Base-by-base conservation (phyloP, 2,329 filamentous ascomycete genomes). In the Cercospora sojina region DNA sequence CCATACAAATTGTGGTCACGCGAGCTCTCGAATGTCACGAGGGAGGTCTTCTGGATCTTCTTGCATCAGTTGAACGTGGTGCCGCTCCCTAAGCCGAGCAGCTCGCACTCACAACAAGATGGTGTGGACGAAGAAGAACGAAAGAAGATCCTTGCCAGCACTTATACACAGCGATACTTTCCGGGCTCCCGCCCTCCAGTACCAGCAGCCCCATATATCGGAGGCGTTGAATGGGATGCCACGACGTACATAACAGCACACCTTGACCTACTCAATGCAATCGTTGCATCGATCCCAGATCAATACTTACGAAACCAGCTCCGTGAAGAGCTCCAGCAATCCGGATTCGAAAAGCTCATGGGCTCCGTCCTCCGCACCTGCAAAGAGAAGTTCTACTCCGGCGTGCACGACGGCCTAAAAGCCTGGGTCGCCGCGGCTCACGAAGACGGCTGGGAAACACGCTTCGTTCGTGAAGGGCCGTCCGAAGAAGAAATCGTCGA, bases 21-120 rank as follows among this genome's bases (percentile, higher is more conserved):
- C 78, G 95, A 99, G 80, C 88, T 94, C 18, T 89, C 90, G 67
- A 93, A 91, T 73, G 94, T 98, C 57, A 97, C 93, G 49, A 97
- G 97, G 79, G 94, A 99, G 78, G 94, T 98, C 29, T 99, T 99
- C 77, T 99, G 94, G 94, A 98, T 98, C 77, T 99, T 98, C 81
- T 84, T 98, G 62, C 94, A 98, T 79, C 91, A 96, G 72, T 84
- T 96, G 65, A 98, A 98, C 74, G 89, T 97, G 55, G 86, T 98
- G 41, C 85, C 92, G 23, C 79, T 91, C 35, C 86, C 89, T 1
- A 68, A 74, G 67, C 25, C 72, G 43, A 51, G 66, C 56, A 71
- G 61, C 64, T 66, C 64, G 12, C 66, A 32, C 72, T 80, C 64
- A 68, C 75, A 61, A 9, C 27, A 27, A n/a, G 7, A 56, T 6